Conservation (phyloP, 345 rosid species). For the Eucalyptus victrix region DNA sequence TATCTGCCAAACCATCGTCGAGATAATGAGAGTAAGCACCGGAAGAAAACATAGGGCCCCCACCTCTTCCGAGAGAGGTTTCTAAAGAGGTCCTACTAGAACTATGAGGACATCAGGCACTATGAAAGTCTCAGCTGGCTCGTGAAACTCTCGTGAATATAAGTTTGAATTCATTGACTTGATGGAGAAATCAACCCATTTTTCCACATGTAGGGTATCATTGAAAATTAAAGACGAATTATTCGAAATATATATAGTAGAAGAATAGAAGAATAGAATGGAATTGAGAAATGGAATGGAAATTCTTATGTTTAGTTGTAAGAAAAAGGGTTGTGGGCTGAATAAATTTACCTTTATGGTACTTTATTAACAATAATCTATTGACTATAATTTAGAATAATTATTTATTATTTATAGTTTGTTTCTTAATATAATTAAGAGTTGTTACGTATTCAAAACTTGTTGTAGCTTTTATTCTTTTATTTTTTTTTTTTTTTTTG, state of each 20-base stretch:
- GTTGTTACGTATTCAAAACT: not conserved
- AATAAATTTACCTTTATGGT: not conserved
- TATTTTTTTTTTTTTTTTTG: fast-evolving
- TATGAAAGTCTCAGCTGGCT: not conserved
- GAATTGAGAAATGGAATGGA: not conserved
- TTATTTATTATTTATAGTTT: not conserved
- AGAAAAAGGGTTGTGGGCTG: not conserved
- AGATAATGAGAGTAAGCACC: not conserved
- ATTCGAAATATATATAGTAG: not conserved
- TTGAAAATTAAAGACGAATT: not conserved
- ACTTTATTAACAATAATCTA: not conserved
- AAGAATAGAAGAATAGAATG: not conserved
- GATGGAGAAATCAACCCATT: not conserved
- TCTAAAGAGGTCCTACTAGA: not conserved
- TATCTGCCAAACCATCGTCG: not conserved
- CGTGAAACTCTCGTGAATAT: not conserved
- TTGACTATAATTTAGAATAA: not conserved
- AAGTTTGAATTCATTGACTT: not conserved
- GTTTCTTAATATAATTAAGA: not conserved
- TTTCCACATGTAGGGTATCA: not conserved
- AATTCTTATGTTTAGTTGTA: not conserved
- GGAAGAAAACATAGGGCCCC: not conserved
- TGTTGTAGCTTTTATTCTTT: not conserved
- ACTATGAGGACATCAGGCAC: not conserved
- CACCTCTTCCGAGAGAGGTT: not conserved